phyloP scores from a whole-genome alignment of 805 yeast species.

The Spathaspora girioi region DNA sequence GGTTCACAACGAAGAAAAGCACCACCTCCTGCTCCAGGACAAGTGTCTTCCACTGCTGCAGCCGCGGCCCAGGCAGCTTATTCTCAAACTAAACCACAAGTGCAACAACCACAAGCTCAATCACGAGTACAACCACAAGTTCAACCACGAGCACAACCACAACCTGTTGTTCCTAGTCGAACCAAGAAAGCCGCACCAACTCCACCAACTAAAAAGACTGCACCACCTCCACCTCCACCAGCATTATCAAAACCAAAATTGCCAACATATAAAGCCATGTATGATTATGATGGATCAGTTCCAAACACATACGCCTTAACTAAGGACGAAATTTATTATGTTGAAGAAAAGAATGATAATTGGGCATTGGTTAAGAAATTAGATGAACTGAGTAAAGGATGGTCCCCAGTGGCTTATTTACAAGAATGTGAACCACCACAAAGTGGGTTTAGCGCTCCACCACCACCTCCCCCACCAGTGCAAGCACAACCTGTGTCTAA shows the following conservation, averaged over 20 bases:
- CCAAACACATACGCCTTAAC: constrained; percentile 73
- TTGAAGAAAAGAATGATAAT: constrained; percentile 77
- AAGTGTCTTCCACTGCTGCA: constrained; percentile 2
- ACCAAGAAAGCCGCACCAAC: constrained; percentile 48
- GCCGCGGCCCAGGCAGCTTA: constrained; percentile 10
- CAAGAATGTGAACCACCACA: constrained; percentile 53
- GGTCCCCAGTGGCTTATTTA: constrained; percentile 97
- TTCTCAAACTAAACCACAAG: constrained; percentile 11
- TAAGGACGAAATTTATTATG: constrained; percentile 72
- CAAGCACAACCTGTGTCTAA: constrained; percentile 9
- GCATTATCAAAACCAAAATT: constrained; percentile 52
- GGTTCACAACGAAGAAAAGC: constrained; percentile 8
- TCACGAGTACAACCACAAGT: constrained; percentile 1
- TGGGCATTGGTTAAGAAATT: constrained; percentile 89
- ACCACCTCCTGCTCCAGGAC: constrained; percentile 17
- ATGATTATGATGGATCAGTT: constrained; percentile 86
- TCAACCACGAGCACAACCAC: not conserved
- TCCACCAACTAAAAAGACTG: constrained; percentile 51
- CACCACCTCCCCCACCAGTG: constrained; percentile 34
- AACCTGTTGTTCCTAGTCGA: constrained; percentile 20
- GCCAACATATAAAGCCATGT: constrained; percentile 82
- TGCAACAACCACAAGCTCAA: constrained; percentile 5
- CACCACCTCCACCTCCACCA: constrained; percentile 65
- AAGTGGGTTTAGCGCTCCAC: constrained; percentile 14
- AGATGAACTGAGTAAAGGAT: constrained; percentile 80